A percentile compares a stretch with the other conserved stretches of the same genome.
These are phyloP conservation scores for Ceratocystis smalleyi DNA, from an alignment of 2,329 filamentous ascomycete genomes.

Conservation along the genomic window DNA sequence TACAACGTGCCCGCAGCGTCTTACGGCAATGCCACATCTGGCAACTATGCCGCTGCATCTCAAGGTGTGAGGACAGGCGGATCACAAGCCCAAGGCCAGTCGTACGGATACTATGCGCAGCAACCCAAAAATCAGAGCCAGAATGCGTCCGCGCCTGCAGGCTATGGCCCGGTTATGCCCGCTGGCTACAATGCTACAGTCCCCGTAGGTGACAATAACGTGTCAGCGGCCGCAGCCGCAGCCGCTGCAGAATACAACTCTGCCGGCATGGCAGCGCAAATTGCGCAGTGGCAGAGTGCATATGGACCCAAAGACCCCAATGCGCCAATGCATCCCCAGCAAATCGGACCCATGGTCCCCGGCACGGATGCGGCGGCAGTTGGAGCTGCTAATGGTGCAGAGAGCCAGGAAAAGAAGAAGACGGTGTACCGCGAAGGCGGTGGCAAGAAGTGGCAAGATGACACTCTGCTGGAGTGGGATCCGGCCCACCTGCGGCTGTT, in stretches of 20 bases:
- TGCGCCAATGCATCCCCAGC: constrained; percentile 21
- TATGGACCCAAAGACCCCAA: constrained; percentile 52
- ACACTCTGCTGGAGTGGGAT: constrained; percentile 85
- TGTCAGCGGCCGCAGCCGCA: constrained; percentile 25
- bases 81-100: neutral
- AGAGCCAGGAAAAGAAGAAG: constrained; percentile 48
- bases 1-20: constrained; percentile 21
- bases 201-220: neutral
- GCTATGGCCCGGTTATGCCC: constrained; percentile 3
- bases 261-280: constrained; percentile 75
- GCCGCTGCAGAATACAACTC: constrained; percentile 42
- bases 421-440: constrained; percentile 81
- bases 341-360: constrained; percentile 19
- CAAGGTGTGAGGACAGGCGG: neutral
- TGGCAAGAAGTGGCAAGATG: constrained; percentile 83
- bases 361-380: constrained; percentile 29
- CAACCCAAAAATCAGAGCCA: constrained; percentile 16
- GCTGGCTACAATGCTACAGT: neutral
- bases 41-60: constrained; percentile 22
- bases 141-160: constrained; percentile 16
- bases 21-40: constrained; percentile 22
- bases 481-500: constrained; percentile 87
- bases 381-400: constrained; percentile 21
- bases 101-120: constrained; percentile 5
- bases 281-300: constrained; percentile 88